Evolutionary conservation across 192 early-diverging fungal species (phyloP).

Genomic region (Geranomyces variabilis): DNA sequence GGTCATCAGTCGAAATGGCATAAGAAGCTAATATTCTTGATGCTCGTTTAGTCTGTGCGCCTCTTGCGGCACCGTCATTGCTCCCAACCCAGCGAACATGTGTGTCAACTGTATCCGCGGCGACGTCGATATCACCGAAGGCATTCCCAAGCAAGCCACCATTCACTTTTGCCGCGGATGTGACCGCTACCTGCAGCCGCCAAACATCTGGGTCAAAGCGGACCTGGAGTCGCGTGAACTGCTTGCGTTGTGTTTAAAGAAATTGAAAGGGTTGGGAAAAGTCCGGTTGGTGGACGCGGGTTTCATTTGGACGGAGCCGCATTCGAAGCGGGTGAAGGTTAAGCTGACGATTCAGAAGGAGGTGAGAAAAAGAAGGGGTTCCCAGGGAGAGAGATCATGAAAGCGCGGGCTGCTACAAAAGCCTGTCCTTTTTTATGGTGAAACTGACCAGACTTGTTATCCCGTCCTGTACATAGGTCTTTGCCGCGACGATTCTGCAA

Average conservation of each 20-base stretch:
- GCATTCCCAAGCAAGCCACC: conserved; percentile 95
- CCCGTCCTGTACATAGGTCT: conserved; percentile 55
- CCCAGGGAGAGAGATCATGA: no score
- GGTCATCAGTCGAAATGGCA: not conserved
- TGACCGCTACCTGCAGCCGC: conserved; percentile 96
- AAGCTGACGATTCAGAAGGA: conserved; percentile 99
- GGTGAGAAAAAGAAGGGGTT: conserved; percentile 39
- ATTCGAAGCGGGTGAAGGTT: conserved; percentile 91
- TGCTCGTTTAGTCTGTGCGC: conserved; percentile 72
- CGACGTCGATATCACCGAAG: conserved; percentile 97
- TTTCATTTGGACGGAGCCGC: conserved; percentile 98
- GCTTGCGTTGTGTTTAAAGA: conserved; percentile 89
- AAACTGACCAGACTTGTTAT: not conserved
- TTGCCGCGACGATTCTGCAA: conserved; percentile 92
- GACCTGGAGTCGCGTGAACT: conserved; percentile 90
- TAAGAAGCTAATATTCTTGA: not conserved
- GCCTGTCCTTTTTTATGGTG: no score
- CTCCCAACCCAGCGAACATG: conserved; percentile 98
- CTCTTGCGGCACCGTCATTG: conserved; percentile 89
- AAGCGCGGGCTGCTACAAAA: not conserved
- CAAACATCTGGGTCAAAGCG: conserved; percentile 85
- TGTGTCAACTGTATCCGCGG: conserved; percentile 97
- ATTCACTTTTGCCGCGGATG: conserved; percentile 96
- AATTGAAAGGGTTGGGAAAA: conserved; percentile 86
- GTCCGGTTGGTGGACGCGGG: conserved; percentile 95